Evolutionary conservation across 768 basidiomycete genomes (phyloP), one percentile per base, ranked within the genome.

Genomic region (Ramaria sp.): DNA sequence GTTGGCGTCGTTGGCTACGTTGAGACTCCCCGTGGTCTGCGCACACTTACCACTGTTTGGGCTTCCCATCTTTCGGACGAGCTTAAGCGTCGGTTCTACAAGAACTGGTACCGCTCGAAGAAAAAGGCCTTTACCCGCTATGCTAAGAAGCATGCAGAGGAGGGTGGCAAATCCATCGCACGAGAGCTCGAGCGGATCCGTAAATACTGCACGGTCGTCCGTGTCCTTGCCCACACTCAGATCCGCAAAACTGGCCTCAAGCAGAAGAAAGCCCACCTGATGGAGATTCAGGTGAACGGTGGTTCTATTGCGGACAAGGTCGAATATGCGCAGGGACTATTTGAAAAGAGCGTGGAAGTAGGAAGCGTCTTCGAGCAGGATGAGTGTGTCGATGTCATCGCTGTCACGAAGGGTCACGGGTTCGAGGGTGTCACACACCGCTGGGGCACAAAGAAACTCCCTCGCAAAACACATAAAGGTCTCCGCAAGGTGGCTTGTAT

Each of bases 61-160:
- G 94, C 96, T 48, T 88, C 90, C 64, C 96, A 99, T 73, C 82
- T 99, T 43, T 94, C 91, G 39, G 96, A 97, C 72, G 94, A 97
- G 71, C 71, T 98, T 71, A 99, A 95, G 77, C 91, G 96, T 68
- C 84, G 96, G 65, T 97, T 99, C 86, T 97, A 98, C 88, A 94
- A 93, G 82, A 96, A 95, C 83, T 97, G 95, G 94, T 98, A 98
- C 81, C 86, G 91, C 65, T 95, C 92, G 51, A 99, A 99, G 89
- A 98, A 98, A 84, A 99, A 99, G 86, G 96, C 96, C 41, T 99
- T 98, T 84, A 99, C 96, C 68, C 91, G 92, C 70, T 99, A 99
- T 74, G 94, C 96, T 71, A 96, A 96, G 85, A 98, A 95, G 78
- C 88, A 95, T 72, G 88, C 94, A 58, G 95, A 97, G 72, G 88